Evolutionary conservation across 768 basidiomycete species (phyloP).

Genomic region (Serpula lacrymans): DNA sequence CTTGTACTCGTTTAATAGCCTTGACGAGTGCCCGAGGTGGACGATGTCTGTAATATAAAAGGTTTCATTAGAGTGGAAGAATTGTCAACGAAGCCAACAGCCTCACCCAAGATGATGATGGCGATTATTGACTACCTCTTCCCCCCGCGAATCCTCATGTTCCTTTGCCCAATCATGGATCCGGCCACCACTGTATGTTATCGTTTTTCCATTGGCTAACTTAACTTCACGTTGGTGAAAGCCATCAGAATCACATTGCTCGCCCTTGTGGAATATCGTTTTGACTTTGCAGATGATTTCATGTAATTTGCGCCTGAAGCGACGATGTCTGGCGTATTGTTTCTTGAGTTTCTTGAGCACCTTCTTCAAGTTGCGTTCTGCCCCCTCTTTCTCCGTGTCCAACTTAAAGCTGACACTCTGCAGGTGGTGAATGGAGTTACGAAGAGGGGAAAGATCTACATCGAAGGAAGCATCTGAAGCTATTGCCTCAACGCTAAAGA

Average conservation of each 20-base stretch:
- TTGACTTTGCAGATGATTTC: constrained; percentile 33
- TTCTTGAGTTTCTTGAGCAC: constrained; percentile 39
- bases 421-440: constrained; percentile 41
- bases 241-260: constrained; percentile 11
- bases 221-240: too few relatives aligned
- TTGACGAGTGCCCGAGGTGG: constrained; percentile 45
- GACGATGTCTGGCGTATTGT: constrained; percentile 12
- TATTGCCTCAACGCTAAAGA: constrained; percentile 27
- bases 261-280: constrained; percentile 29
- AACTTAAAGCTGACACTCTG: constrained; percentile 49
- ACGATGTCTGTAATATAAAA: constrained; percentile 18
- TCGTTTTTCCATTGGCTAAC: too few relatives aligned
- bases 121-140: too few relatives aligned
- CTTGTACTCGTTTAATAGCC: constrained; percentile 55
- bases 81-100: too few relatives aligned
- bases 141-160: too few relatives aligned
- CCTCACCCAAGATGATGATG: too few relatives aligned
- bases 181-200: too few relatives aligned
- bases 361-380: constrained; percentile 45
- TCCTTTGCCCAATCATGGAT: too few relatives aligned
- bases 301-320: constrained; percentile 22
- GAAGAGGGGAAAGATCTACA: constrained; percentile 40
- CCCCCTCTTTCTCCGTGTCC: constrained; percentile 55
- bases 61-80: neutral
- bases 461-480: constrained; percentile 17